Conservation (phyloP, 352 stramenopile genomes). For the Blastocystis sp. region DNA sequence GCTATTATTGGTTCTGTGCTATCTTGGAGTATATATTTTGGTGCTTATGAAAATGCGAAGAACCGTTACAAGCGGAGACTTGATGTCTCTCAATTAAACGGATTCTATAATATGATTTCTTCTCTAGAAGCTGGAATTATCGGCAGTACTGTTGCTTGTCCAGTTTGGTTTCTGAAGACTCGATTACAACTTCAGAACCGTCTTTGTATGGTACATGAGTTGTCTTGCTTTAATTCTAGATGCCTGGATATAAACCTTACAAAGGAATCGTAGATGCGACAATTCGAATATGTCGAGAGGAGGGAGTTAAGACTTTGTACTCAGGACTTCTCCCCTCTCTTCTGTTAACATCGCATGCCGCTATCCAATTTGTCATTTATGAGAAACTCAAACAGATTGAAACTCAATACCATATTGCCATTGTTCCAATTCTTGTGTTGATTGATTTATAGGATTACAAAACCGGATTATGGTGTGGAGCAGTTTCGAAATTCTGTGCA, state of each 20-base stretch:
- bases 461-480: slow-evolving; percentile 41
- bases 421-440: not conserved
- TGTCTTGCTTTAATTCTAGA: not conserved
- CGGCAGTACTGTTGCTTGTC: slow-evolving; percentile 43
- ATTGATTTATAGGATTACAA: slow-evolving; percentile 29
- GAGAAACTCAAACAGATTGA: slow-evolving; percentile 55
- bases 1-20: slow-evolving; percentile 40
- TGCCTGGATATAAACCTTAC: slow-evolving; percentile 51
- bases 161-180: slow-evolving; percentile 61
- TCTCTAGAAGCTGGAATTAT: slow-evolving; percentile 57
- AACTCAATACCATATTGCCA: not conserved
- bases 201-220: not conserved
- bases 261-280: slow-evolving; percentile 39
- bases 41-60: slow-evolving; percentile 61
- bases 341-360: slow-evolving; percentile 45
- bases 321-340: slow-evolving; percentile 52
- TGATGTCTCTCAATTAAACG: not conserved
- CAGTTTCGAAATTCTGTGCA: slow-evolving; percentile 51
- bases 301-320: slow-evolving; percentile 55
- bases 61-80: slow-evolving; percentile 29
- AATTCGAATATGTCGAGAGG: slow-evolving; percentile 37
- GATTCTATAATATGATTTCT: slow-evolving; percentile 60
- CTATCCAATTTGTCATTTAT: slow-evolving; percentile 62
- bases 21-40: slow-evolving; percentile 59
- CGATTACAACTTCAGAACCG: slow-evolving; percentile 52